phyloP scores from a whole-genome alignment of 345 rosid species.

The Brassica carinata region DNA sequence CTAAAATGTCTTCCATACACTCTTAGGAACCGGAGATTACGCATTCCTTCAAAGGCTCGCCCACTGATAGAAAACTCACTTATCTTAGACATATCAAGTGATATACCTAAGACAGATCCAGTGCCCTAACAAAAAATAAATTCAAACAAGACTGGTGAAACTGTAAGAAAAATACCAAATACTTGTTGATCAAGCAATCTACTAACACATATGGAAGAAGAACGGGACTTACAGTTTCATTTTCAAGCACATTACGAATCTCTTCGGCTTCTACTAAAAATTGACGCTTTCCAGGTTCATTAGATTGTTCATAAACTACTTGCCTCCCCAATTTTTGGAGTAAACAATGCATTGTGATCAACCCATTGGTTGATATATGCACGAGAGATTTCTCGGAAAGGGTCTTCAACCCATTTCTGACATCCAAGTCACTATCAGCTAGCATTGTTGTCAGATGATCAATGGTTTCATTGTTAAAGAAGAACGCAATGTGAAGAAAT shows the following conservation, averaged over 20 bases:
- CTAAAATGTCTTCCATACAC: slow-evolving; percentile 5
- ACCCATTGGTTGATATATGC: not conserved
- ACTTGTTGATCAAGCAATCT: not conserved
- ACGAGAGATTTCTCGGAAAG: slow-evolving; percentile 39
- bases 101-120: slow-evolving; percentile 31
- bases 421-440: not conserved
- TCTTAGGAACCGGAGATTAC: slow-evolving; percentile 28
- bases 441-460: slow-evolving; percentile 6
- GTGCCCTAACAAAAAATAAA: slow-evolving; percentile 23
- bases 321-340: slow-evolving; percentile 37
- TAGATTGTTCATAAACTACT: slow-evolving; percentile 29
- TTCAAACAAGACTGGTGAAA: not conserved
- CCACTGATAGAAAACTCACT: slow-evolving; percentile 1
- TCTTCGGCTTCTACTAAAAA: slow-evolving; percentile 32
- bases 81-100: slow-evolving; percentile 21
- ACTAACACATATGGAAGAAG: not conserved
- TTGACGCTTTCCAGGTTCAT: slow-evolving; percentile 31
- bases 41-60: slow-evolving; percentile 32
- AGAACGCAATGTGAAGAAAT: slow-evolving; percentile 46
- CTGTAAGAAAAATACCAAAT: not conserved
- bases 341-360: slow-evolving; percentile 37
- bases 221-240: slow-evolving; percentile 26
- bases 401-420: slow-evolving; percentile 10
- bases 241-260: slow-evolving; percentile 24
- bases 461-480: slow-evolving; percentile 25